Evolutionary conservation across 345 rosid genomes (phyloP).

Genomic region (Citrus medica): DNA sequence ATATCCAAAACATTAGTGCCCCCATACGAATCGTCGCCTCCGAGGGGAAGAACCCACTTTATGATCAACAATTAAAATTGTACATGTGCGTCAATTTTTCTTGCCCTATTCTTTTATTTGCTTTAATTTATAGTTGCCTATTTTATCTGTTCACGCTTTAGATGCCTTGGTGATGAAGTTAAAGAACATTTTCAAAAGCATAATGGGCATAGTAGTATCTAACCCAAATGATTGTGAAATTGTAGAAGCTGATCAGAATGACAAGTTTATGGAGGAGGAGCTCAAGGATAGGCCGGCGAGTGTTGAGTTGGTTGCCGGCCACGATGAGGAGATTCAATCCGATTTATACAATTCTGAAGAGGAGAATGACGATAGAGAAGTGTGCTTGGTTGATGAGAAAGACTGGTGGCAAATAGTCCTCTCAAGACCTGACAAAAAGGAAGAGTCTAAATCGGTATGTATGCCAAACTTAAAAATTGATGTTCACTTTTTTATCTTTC

Average conservation of each 20-base stretch:
- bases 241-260: neutral
- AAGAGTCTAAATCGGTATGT: neutral
- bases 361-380: too few species aligned
- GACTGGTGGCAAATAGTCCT: slow-evolving; percentile 3
- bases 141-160: too few species aligned
- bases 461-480: too few species aligned
- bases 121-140: too few species aligned
- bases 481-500: too few species aligned
- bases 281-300: neutral
- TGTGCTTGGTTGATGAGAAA: too few species aligned
- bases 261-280: neutral
- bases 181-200: neutral
- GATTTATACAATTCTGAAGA: neutral
- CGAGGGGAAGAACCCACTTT: too few species aligned
- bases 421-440: neutral
- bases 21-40: too few species aligned
- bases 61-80: too few species aligned
- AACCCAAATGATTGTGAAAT: neutral
- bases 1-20: too few species aligned
- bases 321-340: neutral
- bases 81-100: too few species aligned
- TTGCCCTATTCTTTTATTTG: too few species aligned
- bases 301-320: neutral
- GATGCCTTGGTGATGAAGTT: neutral
- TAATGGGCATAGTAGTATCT: neutral